A percentile compares a stretch with the other conserved stretches of the same genome.
Evolutionary conservation across 192 early-diverging fungal species (phyloP).

Genomic region (Coemansia sp.): DNA sequence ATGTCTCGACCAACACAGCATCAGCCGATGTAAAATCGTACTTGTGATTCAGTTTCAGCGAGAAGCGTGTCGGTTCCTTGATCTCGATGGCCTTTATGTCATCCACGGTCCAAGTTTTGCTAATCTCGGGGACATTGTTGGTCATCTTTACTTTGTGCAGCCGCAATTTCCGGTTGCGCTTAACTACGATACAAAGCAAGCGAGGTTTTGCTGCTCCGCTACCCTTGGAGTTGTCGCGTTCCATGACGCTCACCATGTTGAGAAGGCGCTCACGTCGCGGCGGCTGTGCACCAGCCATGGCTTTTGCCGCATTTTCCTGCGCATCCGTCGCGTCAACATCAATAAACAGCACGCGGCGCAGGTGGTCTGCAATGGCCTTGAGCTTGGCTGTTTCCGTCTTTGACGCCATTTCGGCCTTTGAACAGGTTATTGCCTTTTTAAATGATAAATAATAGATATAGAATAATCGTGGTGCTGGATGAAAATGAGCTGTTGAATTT

Average conservation of each 20-base stretch:
- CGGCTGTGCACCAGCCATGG: slow-evolving; percentile 37
- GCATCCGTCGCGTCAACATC: slow-evolving; percentile 46
- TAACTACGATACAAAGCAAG: slow-evolving; percentile 47
- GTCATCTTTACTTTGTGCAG: slow-evolving; percentile 52
- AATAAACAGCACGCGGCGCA: slow-evolving; percentile 43
- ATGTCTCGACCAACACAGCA: slow-evolving; percentile 39
- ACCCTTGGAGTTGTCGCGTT: slow-evolving; percentile 43
- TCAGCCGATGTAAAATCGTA: slow-evolving; percentile 48
- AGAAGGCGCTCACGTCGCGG: slow-evolving; percentile 50
- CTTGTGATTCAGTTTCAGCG: slow-evolving; percentile 43
- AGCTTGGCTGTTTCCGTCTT: slow-evolving; percentile 45
- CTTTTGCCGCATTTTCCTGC: slow-evolving; percentile 39
- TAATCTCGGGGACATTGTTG: slow-evolving; percentile 40
- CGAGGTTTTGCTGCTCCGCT: slow-evolving; percentile 44
- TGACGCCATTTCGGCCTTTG: slow-evolving; percentile 18
- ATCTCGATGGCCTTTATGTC: slow-evolving; percentile 50
- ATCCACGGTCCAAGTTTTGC: slow-evolving; percentile 48
- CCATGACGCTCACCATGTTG: slow-evolving; percentile 50
- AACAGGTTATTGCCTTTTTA: neutral
- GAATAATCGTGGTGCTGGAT: neutral
- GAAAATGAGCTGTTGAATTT: no score
- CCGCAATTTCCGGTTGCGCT: slow-evolving; percentile 51
- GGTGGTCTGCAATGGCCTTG: slow-evolving; percentile 42
- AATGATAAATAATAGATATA: neutral
- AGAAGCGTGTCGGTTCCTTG: slow-evolving; percentile 51